phyloP scores from a whole-genome alignment of 106 monocot species.

The Allium fistulosum region DNA sequence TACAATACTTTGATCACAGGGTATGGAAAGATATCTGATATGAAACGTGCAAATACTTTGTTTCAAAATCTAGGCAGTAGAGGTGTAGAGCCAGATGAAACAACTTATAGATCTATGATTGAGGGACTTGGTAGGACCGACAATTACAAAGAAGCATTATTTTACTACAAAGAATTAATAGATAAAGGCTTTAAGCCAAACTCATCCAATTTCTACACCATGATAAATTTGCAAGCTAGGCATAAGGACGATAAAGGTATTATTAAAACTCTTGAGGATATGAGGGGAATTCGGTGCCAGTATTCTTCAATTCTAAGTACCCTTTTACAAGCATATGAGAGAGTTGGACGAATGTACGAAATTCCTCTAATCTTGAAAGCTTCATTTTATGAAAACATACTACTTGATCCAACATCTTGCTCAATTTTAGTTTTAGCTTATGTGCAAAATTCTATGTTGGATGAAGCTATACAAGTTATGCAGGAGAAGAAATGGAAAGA shows the following conservation, averaged over 20 bases:
- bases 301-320: constrained; percentile 55
- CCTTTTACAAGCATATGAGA: constrained; percentile 81
- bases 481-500: constrained; percentile 70
- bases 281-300: constrained; percentile 53
- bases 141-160: constrained; percentile 46
- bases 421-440: constrained; percentile 68
- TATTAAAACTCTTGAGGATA: constrained; percentile 58
- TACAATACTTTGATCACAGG: constrained; percentile 97
- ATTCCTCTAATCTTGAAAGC: constrained; percentile 45
- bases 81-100: constrained; percentile 82
- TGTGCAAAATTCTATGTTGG: constrained; percentile 51
- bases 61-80: constrained; percentile 37
- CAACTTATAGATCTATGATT: constrained; percentile 89
- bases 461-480: constrained; percentile 59
- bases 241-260: constrained; percentile 50
- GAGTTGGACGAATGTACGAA: constrained; percentile 39
- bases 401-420: constrained; percentile 69
- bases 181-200: constrained; percentile 55
- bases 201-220: constrained; percentile 91
- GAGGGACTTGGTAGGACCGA: constrained; percentile 78
- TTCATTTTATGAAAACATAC: constrained; percentile 61
- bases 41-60: constrained; percentile 26
- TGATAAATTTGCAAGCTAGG: constrained; percentile 87
- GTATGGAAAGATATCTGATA: constrained; percentile 59
- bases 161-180: constrained; percentile 73